Conservation (phyloP, 495 filamentous ascomycete species). For the Neurospora sp. region DNA sequence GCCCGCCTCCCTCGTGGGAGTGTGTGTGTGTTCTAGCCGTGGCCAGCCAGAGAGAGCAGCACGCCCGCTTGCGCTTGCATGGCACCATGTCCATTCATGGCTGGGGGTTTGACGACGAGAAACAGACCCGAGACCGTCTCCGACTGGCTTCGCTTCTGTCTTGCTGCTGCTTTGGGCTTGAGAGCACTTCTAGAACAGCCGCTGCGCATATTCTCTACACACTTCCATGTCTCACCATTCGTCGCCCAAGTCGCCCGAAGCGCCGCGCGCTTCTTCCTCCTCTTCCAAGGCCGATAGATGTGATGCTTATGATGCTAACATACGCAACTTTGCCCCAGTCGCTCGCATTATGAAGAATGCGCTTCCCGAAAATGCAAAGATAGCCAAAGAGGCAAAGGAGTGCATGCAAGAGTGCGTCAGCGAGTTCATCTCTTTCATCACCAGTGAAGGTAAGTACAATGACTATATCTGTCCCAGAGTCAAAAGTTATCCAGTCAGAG, state of each 20-base stretch:
- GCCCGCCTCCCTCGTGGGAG: slow-evolving; percentile 12
- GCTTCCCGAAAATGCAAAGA: slow-evolving; percentile 96
- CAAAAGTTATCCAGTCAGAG: slow-evolving; percentile 13
- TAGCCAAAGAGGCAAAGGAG: slow-evolving; percentile 97
- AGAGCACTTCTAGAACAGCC: not conserved
- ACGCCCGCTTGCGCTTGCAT: slow-evolving; percentile 22
- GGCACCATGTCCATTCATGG: slow-evolving; percentile 8
- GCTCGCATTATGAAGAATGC: slow-evolving; percentile 98
- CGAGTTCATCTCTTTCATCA: slow-evolving; percentile 99
- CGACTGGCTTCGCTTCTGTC: slow-evolving; percentile 34
- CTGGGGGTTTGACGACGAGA: not conserved
- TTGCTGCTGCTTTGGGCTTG: slow-evolving; percentile 25
- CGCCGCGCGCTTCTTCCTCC: slow-evolving; percentile 24
- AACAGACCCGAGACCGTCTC: slow-evolving; percentile 13
- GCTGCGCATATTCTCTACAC: slow-evolving; percentile 24
- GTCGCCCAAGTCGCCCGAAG: slow-evolving; percentile 36
- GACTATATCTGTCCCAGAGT: slow-evolving; percentile 1
- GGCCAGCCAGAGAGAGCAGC: slow-evolving; percentile 5
- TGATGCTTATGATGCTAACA: slow-evolving; percentile 70
- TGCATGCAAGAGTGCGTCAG: slow-evolving; percentile 99
- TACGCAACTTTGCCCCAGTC: slow-evolving; percentile 82
- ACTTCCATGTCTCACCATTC: slow-evolving; percentile 45
- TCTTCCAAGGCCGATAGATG: slow-evolving; percentile 37
- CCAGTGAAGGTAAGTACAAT: slow-evolving; percentile 70
- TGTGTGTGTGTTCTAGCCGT: slow-evolving; percentile 14